Base-by-base conservation (phyloP, 768 basidiomycete genomes). In the Lentinula sp. region DNA sequence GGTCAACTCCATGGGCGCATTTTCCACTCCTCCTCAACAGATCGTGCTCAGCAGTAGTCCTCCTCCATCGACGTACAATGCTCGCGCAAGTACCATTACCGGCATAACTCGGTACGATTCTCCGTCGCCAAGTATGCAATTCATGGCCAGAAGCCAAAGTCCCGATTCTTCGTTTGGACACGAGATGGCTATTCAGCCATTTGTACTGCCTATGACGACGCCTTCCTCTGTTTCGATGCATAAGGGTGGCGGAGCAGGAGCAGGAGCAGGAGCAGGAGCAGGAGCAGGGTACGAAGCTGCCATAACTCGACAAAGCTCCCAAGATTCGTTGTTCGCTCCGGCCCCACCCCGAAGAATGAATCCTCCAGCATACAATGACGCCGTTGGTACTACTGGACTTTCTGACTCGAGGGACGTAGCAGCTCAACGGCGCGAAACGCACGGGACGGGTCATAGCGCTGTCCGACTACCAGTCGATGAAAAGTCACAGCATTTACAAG, bases 331-430 rank as follows among this genome's bases (percentile, higher is more conserved):
- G n/a, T 10, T 41, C 42, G 12, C 57, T 32, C 48, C 57, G 1
- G 12, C 16, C 3, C 45, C 33, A 45, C 45, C 39, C 23, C 16
- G 55, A 20, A 56, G 57, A 36, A 20, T 59, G 37, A 59, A 59
- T 46, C 57, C 57, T 20, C 57, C 57, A n/a, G 32, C 57, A 15
- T 59, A 59, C 32, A 20, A 41, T 13, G 55, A 56, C 13, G 53
- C 37, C 2, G 45, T 39, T 13, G 33, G 13, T 33, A 53, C 37
- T 39, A 13, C 37, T 39, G 41, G n/a, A 46, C 35, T 48, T 9
- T 12, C 46, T 15, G 57, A 46, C 13, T 59, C 57, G 35, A 28
- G 18, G 33, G 43, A 59, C 15, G 57, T 59, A 9, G 57, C 57
- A 13, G 28, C 57, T 28, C 43, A 59, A 28, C 43, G 57, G 16